Evolutionary conservation across 1,139 yeast genomes (phyloP).

Genomic region (Kluyveromyces sp.): DNA sequence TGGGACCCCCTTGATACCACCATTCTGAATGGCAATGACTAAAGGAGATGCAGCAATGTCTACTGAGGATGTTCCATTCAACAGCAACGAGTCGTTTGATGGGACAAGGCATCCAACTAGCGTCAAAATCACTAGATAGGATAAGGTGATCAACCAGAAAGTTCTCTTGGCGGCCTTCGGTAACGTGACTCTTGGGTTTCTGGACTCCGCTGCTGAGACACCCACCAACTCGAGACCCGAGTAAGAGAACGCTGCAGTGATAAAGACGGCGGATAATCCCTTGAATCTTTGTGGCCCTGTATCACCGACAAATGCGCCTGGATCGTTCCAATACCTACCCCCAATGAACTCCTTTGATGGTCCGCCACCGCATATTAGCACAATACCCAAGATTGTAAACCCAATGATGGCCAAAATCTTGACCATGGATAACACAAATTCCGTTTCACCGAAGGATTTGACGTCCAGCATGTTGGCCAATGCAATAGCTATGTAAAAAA

Average conservation of each 20-base stretch:
- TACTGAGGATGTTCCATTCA: slow-evolving; percentile 41
- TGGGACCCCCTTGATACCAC: slow-evolving; percentile 43
- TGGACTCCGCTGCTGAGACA: slow-evolving; percentile 81
- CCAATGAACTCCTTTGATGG: slow-evolving; percentile 54
- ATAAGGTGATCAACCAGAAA: slow-evolving; percentile 66
- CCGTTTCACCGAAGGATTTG: slow-evolving; percentile 65
- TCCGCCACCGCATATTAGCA: slow-evolving; percentile 66
- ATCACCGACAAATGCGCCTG: slow-evolving; percentile 59
- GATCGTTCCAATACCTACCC: slow-evolving; percentile 54
- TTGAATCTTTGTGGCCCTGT: slow-evolving; percentile 39
- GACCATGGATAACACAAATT: slow-evolving; percentile 51
- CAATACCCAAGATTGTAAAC: slow-evolving; percentile 62
- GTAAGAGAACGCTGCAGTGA: slow-evolving; percentile 45
- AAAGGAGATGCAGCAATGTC: slow-evolving; percentile 50
- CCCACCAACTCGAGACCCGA: slow-evolving; percentile 73
- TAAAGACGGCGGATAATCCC: slow-evolving; percentile 47
- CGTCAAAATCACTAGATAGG: slow-evolving; percentile 55
- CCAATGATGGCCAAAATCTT: slow-evolving; percentile 61
- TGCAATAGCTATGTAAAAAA: slow-evolving; percentile 53
- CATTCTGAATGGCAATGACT: slow-evolving; percentile 45
- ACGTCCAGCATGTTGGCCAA: slow-evolving; percentile 51
- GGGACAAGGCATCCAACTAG: slow-evolving; percentile 67
- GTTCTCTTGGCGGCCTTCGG: slow-evolving; percentile 74
- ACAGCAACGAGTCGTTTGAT: slow-evolving; percentile 45
- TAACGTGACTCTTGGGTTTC: slow-evolving; percentile 61